phyloP scores from a whole-genome alignment of 495 filamentous ascomycete genomes.

The Cairneyella variabilis region DNA sequence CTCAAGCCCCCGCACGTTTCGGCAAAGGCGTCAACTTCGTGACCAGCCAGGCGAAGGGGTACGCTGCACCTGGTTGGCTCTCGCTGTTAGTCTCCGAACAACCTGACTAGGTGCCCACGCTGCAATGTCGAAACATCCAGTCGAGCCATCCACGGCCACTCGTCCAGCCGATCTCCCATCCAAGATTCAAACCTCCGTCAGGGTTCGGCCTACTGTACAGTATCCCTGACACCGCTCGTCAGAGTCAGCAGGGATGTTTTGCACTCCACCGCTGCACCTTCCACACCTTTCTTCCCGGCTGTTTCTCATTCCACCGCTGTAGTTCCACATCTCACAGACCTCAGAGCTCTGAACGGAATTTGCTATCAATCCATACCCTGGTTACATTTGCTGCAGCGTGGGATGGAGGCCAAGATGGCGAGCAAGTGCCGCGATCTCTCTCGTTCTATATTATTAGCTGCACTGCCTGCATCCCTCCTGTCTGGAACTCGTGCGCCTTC shows the following conservation, averaged over 20 bases:
- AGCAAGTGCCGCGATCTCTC: constrained; percentile 17
- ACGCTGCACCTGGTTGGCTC: too few species aligned
- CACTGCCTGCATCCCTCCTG: constrained; percentile 21
- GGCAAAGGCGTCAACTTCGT: constrained; percentile 16
- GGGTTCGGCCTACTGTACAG: background rate
- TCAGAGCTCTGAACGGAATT: background rate
- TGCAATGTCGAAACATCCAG: background rate
- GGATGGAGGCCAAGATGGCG: constrained; percentile 4
- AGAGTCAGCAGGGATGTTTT: background rate
- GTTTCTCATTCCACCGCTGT: constrained; percentile 9
- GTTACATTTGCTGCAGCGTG: constrained; percentile 1
- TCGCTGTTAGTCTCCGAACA: background rate
- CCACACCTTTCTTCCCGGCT: constrained; percentile 9
- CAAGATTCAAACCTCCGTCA: background rate
- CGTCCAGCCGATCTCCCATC: background rate
- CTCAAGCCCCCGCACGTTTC: constrained; percentile 19
- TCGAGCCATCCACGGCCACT: background rate
- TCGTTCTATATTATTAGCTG: constrained; percentile 19
- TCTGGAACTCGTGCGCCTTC: constrained; percentile 11
- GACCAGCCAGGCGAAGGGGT: too few species aligned
- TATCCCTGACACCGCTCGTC: background rate
- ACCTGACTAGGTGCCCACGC: background rate
- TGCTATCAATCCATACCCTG: background rate
- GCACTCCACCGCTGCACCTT: background rate
- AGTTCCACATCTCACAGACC: constrained; percentile 8